These are phyloP conservation scores for Phaffia tasmanica DNA, from an alignment of 768 basidiomycete genomes.

Conservation along the genomic window DNA sequence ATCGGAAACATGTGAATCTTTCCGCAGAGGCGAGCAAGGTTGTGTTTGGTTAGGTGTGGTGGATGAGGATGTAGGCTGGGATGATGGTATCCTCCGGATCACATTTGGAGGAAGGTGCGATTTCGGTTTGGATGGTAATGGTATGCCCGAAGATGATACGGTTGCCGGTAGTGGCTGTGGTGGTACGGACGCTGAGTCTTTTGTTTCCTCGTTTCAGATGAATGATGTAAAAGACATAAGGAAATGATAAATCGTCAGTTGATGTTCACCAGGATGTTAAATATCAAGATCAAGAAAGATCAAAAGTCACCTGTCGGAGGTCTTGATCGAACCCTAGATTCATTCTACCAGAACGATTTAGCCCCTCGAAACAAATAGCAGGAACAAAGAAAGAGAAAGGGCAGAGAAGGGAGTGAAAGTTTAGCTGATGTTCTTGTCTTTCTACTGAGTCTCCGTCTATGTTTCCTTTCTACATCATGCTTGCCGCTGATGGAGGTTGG, in stretches of 20 bases:
- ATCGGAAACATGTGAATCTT: background rate
- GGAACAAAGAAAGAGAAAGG: no score
- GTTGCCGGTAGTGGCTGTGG: background rate
- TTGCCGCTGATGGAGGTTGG: no score
- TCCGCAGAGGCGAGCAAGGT: background rate
- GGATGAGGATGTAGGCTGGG: background rate
- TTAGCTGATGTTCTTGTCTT: no score
- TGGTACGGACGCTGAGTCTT: background rate
- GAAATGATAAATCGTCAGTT: background rate
- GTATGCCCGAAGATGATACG: background rate
- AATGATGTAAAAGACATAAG: background rate
- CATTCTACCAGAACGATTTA: no score
- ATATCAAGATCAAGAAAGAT: no score
- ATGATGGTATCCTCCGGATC: conserved; percentile 5
- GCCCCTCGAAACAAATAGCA: no score
- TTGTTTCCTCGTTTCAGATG: background rate
- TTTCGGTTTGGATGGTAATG: background rate
- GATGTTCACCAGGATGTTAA: no score
- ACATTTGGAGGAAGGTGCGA: conserved; percentile 12
- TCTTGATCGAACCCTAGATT: no score
- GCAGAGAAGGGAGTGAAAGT: no score
- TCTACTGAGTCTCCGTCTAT: no score
- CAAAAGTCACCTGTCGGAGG: no score
- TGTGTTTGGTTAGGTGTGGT: background rate
- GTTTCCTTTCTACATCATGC: no score